These are phyloP conservation scores for Apiotrichum veenhuisii DNA, from an alignment of 1,284 basidiomycete genomes.

Conservation along the genomic window DNA sequence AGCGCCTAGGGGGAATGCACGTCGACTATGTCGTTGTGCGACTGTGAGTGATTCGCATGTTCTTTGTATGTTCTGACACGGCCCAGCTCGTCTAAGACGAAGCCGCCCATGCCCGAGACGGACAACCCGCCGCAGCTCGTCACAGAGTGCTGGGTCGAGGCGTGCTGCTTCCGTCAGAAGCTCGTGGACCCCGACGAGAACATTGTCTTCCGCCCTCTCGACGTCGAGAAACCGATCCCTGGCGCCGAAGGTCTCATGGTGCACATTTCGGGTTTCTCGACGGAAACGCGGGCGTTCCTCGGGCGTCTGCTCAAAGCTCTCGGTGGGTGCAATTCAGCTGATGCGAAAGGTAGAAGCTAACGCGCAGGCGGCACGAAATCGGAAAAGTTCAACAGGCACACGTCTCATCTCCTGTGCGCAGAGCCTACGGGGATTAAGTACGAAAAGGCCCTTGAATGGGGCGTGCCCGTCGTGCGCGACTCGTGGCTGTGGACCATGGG, in stretches of 20 bases:
- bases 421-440: constrained; percentile 32
- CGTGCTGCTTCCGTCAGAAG: constrained; percentile 35
- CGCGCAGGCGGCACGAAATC: constrained; percentile 28
- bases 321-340: constrained; percentile 21
- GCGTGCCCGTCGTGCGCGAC: constrained; percentile 32
- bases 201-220: constrained; percentile 41
- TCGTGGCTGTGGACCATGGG: constrained; percentile 41
- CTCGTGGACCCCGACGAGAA: constrained; percentile 35
- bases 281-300: constrained; percentile 33
- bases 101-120: background rate
- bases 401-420: constrained; percentile 39
- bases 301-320: constrained; percentile 36
- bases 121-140: constrained; percentile 23
- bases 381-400: constrained; percentile 29
- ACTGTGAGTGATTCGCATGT: constrained; percentile 35
- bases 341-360: background rate
- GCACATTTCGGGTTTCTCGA: constrained; percentile 41
- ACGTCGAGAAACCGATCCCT: constrained; percentile 31
- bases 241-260: constrained; percentile 23
- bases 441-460: constrained; percentile 38
- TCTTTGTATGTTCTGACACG: background rate
- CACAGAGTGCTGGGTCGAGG: constrained; percentile 49
- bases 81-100: background rate
- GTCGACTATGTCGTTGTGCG: constrained; percentile 45
- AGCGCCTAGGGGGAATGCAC: constrained; percentile 28